Conservation (phyloP, 345 rosid genomes). For the Pugionium cornutum region DNA sequence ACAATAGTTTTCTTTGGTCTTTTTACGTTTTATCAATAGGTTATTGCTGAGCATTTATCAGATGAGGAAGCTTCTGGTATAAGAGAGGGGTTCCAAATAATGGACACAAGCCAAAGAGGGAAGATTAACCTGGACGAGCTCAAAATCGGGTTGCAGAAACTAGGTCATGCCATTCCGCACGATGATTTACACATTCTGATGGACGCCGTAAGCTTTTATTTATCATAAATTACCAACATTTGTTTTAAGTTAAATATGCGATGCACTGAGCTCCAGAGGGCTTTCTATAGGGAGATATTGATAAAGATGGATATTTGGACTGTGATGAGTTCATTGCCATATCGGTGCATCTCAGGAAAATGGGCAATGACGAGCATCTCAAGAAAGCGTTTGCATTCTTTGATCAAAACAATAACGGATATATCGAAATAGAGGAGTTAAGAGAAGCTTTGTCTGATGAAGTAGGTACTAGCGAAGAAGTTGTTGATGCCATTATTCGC, state of each 20-base stretch:
- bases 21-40: conserved; percentile 43
- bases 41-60: conserved; percentile 91
- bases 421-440: conserved; percentile 87
- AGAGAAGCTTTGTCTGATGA: conserved; percentile 73
- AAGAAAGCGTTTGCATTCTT: conserved; percentile 84
- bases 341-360: conserved; percentile 86
- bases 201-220: conserved; percentile 76
- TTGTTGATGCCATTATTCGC: conserved; percentile 76
- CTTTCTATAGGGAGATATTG: conserved; percentile 73
- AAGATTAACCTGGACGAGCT: conserved; percentile 85
- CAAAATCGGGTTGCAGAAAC: conserved; percentile 69
- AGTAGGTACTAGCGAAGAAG: conserved; percentile 72
- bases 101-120: conserved; percentile 82
- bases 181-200: conserved; percentile 86
- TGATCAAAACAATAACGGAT: conserved; percentile 69
- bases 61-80: conserved; percentile 95
- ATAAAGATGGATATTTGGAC: conserved; percentile 75
- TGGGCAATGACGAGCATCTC: conserved; percentile 87
- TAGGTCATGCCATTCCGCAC: conserved; percentile 74
- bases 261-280: conserved; percentile 32
- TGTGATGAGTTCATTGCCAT: conserved; percentile 89
- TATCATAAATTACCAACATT: not conserved
- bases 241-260: not conserved
- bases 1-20: not conserved
- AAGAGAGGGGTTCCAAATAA: conserved; percentile 77